Evolutionary conservation across 768 basidiomycete genomes (phyloP), one percentile per base, ranked within the genome.

Genomic region (Collybia nuda): DNA sequence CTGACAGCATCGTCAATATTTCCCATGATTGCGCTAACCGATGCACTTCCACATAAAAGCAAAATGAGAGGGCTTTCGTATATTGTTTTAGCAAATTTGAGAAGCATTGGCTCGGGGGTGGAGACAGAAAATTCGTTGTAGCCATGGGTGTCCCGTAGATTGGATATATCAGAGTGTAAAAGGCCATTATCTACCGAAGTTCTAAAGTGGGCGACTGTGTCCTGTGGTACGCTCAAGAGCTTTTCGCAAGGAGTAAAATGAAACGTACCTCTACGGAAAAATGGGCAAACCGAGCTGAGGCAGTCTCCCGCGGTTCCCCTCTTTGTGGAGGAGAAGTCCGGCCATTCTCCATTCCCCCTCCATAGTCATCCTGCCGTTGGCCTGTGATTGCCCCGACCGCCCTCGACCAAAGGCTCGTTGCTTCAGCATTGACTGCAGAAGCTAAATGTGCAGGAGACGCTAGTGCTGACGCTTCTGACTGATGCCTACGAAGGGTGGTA

Each of bases 111-210:
- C 61, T 97, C 93, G 2, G 92, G 85, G 0, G 88, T 73, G 0
- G 81, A 79, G 11, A 98, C 90, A 1, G 90, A 82, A 65, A 98
- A 98, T 68, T 98, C 95, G 71, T 98, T 98, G 66, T 92, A 95
- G 2, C 93, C 93, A 56, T 93, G 82, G 2, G 71, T 73, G 22
- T 78, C 77, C 28, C 85, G 82, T 19, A 95, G 74, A 21, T 74
- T 69, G 2, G 83, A 73, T 32, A 96, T 78, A 46, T 84, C 78
- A 15, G 81, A 68, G 23, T 78, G 72, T 0, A 86, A 66, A 4
- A 97, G 74, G 17, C 93, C 93, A 40, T 69, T 63, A 0, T 75
- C 70, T 6, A 75, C 62, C 2, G 88, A 84, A 1, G 90, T 86
- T 17, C 80, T 78, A 62, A 88, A 89, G 58, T 86, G 75, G 7